phyloP scores from a whole-genome alignment of 257 asterid species.

The Gynochthodes officinalis region DNA sequence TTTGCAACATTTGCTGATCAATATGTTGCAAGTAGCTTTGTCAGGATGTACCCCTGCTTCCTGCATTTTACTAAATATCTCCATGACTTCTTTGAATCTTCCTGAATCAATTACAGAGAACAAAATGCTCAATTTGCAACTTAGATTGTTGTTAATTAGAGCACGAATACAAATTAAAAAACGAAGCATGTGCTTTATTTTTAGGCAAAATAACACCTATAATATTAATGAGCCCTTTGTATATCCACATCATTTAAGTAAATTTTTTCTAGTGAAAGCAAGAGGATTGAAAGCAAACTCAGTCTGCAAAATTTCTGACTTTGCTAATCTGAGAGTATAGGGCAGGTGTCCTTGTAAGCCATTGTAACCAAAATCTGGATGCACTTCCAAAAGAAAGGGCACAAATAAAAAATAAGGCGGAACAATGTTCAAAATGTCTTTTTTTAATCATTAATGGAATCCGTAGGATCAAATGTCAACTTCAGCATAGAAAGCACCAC shows the following conservation, averaged over 20 bases:
- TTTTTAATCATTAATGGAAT: too few relatives aligned
- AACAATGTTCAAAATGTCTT: too few relatives aligned
- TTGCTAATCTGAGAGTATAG: not conserved
- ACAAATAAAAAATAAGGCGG: not conserved
- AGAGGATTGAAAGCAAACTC: not conserved
- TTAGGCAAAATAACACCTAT: not conserved
- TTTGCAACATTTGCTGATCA: slow-evolving; percentile 62
- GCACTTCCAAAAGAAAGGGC: not conserved
- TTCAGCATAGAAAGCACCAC: not conserved
- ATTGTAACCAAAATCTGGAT: not conserved
- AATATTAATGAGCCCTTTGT: not conserved
- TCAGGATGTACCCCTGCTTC: slow-evolving; percentile 83
- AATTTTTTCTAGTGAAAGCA: not conserved
- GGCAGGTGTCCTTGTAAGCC: not conserved
- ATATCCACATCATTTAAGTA: not conserved
- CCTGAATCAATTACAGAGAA: slow-evolving; percentile 40
- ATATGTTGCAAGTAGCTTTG: slow-evolving; percentile 86
- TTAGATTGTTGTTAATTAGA: not conserved
- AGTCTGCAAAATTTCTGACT: not conserved
- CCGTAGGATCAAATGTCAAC: not conserved
- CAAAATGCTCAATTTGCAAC: not conserved
- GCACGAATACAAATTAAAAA: not conserved
- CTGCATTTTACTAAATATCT: slow-evolving; percentile 80
- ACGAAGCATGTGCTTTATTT: not conserved
- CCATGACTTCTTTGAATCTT: slow-evolving; percentile 57